phyloP scores from a whole-genome alignment of 345 rosid species.

The Tarenaya hassleriana region DNA sequence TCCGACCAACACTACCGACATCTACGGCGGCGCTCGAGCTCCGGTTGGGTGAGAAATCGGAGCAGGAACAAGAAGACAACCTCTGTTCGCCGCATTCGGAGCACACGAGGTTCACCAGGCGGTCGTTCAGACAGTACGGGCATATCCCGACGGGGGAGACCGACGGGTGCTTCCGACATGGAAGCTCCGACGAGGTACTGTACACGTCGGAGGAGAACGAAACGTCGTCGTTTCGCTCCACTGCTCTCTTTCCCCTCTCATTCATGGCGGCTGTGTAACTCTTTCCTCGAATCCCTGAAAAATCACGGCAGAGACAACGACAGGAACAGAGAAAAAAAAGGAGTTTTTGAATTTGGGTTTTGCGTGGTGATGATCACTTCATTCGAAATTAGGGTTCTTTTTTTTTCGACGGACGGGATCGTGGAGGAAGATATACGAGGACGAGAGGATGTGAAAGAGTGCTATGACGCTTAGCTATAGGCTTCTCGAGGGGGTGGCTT shows the following conservation, averaged over 20 bases:
- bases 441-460: conserved; percentile 24
- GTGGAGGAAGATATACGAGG: conserved; percentile 4
- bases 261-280: conserved; percentile 36
- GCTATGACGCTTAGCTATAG: conserved; percentile 36
- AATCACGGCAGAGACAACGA: conserved; percentile 6
- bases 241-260: conserved; percentile 88
- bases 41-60: conserved; percentile 63
- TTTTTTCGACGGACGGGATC: conserved; percentile 13
- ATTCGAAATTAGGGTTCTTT: conserved; percentile 6
- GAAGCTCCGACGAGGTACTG: conserved; percentile 47
- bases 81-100: conserved; percentile 95
- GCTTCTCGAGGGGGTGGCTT: conserved; percentile 32
- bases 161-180: conserved; percentile 83
- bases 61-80: conserved; percentile 90
- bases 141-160: conserved; percentile 69
- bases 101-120: conserved; percentile 73
- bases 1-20: conserved; percentile 62
- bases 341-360: conserved; percentile 14
- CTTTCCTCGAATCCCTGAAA: too few relatives aligned
- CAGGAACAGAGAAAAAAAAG: conserved; percentile 11
- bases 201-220: conserved; percentile 25
- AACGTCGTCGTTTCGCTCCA: conserved; percentile 31
- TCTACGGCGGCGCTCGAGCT: conserved; percentile 55
- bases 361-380: conserved; percentile 13
- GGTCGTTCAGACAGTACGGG: conserved; percentile 80